phyloP scores from a whole-genome alignment of 139 green algal species.

The Picochlorum sp. region DNA sequence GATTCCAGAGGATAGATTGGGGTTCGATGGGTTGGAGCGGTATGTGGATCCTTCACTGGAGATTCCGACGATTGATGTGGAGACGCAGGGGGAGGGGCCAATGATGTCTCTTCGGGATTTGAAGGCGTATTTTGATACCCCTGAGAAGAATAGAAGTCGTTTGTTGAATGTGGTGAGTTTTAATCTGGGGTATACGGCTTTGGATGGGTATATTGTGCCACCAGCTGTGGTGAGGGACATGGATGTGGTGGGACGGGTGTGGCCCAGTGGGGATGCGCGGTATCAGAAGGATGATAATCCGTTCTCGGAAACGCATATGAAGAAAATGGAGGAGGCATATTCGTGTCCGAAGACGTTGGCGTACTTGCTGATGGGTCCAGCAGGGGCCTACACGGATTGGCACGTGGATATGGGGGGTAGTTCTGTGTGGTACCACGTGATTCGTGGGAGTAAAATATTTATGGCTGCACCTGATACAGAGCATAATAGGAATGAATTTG shows the following conservation, averaged over 20 bases:
- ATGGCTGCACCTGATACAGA: conserved; percentile 32
- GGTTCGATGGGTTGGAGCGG: too few relatives aligned
- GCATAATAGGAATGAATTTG: conserved; percentile 34
- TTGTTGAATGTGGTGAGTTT: conserved; percentile 48
- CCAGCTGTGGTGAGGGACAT: conserved; percentile 22
- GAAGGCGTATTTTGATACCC: conserved; percentile 21
- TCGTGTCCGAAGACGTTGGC: conserved; percentile 34
- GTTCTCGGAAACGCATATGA: too few relatives aligned
- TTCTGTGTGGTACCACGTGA: conserved; percentile 52
- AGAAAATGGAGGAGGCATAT: conserved; percentile 3
- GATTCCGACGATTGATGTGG: conserved; percentile 38
- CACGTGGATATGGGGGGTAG: conserved; percentile 53
- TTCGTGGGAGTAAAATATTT: conserved; percentile 45
- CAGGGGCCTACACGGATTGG: conserved; percentile 44
- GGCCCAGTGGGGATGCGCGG: conserved; percentile 15
- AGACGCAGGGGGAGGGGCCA: conserved; percentile 32
- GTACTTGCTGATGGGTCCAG: conserved; percentile 39
- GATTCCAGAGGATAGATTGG: too few relatives aligned
- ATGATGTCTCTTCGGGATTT: conserved; percentile 26
- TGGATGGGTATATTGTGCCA: conserved; percentile 25
- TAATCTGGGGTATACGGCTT: conserved; percentile 25
- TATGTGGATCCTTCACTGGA: too few relatives aligned
- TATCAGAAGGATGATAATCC: too few relatives aligned
- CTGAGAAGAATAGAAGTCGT: conserved; percentile 12
- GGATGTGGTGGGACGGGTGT: conserved; percentile 30